Evolutionary conservation across 2,329 filamentous ascomycete genomes (phyloP).

Genomic region (Setomelanomma holmii): DNA sequence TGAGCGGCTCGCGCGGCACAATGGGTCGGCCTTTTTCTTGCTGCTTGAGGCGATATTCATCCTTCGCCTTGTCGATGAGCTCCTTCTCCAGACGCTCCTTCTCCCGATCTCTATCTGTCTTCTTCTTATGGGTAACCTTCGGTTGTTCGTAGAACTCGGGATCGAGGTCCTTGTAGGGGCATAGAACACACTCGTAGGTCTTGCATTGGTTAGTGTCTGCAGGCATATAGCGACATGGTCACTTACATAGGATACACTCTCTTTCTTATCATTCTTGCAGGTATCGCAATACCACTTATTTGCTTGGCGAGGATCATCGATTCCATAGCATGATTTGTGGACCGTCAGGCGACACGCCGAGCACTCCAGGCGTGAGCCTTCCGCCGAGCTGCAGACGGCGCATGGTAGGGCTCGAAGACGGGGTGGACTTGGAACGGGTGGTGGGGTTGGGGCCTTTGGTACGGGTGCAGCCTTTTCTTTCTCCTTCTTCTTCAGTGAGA

Average conservation of each 20-base stretch:
- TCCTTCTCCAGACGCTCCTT: conserved; percentile 87
- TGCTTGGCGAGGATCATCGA: conserved; percentile 71
- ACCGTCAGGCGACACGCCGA: conserved; percentile 90
- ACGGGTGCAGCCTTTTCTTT: conserved; percentile 56
- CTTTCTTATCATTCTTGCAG: conserved; percentile 92
- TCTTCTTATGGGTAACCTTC: conserved; percentile 83
- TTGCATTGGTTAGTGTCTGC: no score
- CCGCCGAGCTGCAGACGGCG: conserved; percentile 79
- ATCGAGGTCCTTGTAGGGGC: conserved; percentile 80
- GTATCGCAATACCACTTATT: conserved; percentile 93
- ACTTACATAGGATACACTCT: conserved; percentile 86
- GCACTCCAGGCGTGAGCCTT: conserved; percentile 69
- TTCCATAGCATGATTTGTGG: conserved; percentile 91
- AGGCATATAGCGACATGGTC: no score
- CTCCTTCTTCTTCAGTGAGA: conserved; percentile 50
- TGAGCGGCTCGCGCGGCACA: conserved; percentile 87
- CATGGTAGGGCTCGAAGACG: conserved; percentile 82
- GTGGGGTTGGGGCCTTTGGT: conserved; percentile 58
- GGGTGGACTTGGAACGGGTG: conserved; percentile 76
- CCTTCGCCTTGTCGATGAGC: conserved; percentile 76
- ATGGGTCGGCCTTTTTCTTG: conserved; percentile 82
- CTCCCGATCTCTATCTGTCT: conserved; percentile 88
- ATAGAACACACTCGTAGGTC: conserved; percentile 93
- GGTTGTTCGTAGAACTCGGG: conserved; percentile 85
- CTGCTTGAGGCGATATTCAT: conserved; percentile 84